phyloP scores from a whole-genome alignment of 2,329 filamentous ascomycete species.

The Xylariaceae sp. region DNA sequence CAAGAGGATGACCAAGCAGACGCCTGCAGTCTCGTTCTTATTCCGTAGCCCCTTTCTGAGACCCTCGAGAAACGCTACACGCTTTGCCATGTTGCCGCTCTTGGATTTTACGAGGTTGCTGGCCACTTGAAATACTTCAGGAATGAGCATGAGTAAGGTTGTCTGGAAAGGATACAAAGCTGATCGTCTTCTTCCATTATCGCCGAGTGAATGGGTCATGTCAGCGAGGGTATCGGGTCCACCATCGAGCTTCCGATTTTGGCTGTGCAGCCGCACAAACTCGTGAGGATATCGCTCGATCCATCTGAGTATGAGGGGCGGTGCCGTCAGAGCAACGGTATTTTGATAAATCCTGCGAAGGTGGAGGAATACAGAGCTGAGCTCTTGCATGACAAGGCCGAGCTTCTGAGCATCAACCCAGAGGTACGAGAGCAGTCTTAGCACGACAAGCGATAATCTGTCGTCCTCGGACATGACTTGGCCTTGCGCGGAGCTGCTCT shows the following conservation, averaged over 20 bases:
- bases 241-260: slow-evolving; percentile 61
- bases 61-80: slow-evolving; percentile 62
- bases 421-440: slow-evolving; percentile 60
- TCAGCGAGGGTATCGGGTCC: slow-evolving; percentile 67
- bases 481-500: slow-evolving; percentile 38
- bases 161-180: slow-evolving; percentile 63
- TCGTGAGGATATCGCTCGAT: slow-evolving; percentile 63
- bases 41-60: slow-evolving; percentile 62
- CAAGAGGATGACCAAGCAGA: slow-evolving; percentile 61
- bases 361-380: slow-evolving; percentile 65
- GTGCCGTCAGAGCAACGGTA: slow-evolving; percentile 60
- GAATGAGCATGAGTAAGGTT: slow-evolving; percentile 60
- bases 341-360: slow-evolving; percentile 64
- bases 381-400: slow-evolving; percentile 60
- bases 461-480: slow-evolving; percentile 48
- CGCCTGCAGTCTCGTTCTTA: slow-evolving; percentile 65
- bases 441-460: slow-evolving; percentile 48
- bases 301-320: slow-evolving; percentile 63
- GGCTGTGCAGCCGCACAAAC: slow-evolving; percentile 61
- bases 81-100: slow-evolving; percentile 61
- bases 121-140: slow-evolving; percentile 68
- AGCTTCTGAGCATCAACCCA: slow-evolving; percentile 64
- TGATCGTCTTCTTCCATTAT: slow-evolving; percentile 54
- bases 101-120: slow-evolving; percentile 65
- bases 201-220: slow-evolving; percentile 62